Evolutionary conservation across 1,139 yeast species (phyloP).

Genomic region (Candida sojae): DNA sequence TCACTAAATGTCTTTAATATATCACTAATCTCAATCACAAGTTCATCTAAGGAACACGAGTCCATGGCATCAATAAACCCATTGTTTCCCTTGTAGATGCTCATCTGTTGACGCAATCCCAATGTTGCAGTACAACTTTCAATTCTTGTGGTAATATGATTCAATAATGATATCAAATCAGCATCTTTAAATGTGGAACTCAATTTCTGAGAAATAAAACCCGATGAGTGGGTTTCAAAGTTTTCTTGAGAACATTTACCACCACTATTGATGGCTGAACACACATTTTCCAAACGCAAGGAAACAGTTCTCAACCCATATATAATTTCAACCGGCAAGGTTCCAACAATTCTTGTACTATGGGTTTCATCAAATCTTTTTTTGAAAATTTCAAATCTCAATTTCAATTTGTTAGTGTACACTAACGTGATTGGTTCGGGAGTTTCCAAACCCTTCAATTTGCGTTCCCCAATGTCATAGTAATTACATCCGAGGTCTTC

Average conservation of each 20-base stretch:
- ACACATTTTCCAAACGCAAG: conserved; percentile 50
- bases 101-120: conserved; percentile 35
- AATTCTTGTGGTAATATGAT: conserved; percentile 63
- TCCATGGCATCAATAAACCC: conserved; percentile 26
- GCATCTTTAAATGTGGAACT: conserved; percentile 30
- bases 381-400: conserved; percentile 53
- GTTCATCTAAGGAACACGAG: conserved; percentile 23
- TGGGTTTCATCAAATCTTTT: conserved; percentile 23
- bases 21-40: conserved; percentile 28
- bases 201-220: conserved; percentile 23
- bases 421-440: conserved; percentile 84
- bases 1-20: conserved; percentile 16
- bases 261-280: conserved; percentile 36
- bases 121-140: conserved; percentile 53
- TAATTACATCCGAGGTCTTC: conserved; percentile 72
- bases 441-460: conserved; percentile 90
- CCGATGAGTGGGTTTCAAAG: conserved; percentile 27
- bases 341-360: conserved; percentile 34
- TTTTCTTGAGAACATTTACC: conserved; percentile 28
- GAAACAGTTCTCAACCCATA: conserved; percentile 51
- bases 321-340: conserved; percentile 45
- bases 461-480: conserved; percentile 78
- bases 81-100: conserved; percentile 22
- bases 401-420: conserved; percentile 66
- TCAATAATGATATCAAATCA: conserved; percentile 51